Evolutionary conservation across 169 alveolate genomes (phyloP), one percentile per base, ranked within the genome.

Genomic region (Cryptosporidium sp.): DNA sequence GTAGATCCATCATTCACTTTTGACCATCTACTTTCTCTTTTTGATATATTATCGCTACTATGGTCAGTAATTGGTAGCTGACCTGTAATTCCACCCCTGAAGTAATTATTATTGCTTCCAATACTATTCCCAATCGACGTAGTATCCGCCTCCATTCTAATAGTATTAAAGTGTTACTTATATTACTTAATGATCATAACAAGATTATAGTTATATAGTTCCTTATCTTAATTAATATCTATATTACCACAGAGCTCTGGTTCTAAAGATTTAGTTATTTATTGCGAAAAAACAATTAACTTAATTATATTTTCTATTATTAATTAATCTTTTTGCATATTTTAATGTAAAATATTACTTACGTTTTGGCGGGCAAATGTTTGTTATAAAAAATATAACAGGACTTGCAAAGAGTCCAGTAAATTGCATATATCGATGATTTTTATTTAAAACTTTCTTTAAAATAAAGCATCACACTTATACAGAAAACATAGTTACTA

Each of bases 1-100:
- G 52, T 39, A 23, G 59, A 41, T 21, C 31, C 89, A 1, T 41
- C 51, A 31, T 23, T 37, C 33, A 73, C 55, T 59, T 58, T 51
- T 73, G 86, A 52, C 86, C 86, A 73, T 58, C 86, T 73, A 16
- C 71, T 52, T 33, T 59, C 70, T 33, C 55, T 39, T 65, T 65
- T 65, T 3, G 35, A 16, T n/a, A 23, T n/a, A 62, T 35, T n/a
- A 10, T 65, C 70, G 1, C 29, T 80, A 21, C 29, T 43, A 7
- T 33, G 23, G 6, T 16, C 85, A 50, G 37, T 4, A 48, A 23
- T 52, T 48, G 48, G 16, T 59, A 48, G 8, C 14, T 55, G 29
- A 1, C 31, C 35, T 1, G 67, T 35, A 6, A 21, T 9, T 0
- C 10, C 10, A 6, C 67, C 67, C 3, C 29, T 26, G 23, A 23